Conservation (phyloP, 768 basidiomycete species). For the Agrocybe chaxingu region DNA sequence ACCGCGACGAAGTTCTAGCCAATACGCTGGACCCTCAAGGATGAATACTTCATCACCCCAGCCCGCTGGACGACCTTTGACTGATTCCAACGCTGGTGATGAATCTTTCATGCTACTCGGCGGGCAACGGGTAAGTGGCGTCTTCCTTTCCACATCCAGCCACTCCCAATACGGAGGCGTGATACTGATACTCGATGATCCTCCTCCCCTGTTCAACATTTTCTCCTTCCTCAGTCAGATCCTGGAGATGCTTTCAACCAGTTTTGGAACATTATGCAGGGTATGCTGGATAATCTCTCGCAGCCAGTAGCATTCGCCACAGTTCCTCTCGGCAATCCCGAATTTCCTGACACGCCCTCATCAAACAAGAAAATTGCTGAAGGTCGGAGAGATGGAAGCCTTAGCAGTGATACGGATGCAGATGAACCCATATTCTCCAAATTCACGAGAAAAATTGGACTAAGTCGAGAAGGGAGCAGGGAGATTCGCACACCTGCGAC, state of each 20-base stretch:
- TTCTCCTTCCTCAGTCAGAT: conserved; percentile 50
- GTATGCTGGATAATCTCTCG: conserved; percentile 81
- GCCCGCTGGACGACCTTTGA: conserved; percentile 34
- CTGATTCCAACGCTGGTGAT: conserved; percentile 66
- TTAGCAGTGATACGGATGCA: conserved; percentile 64
- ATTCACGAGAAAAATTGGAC: conserved; percentile 50
- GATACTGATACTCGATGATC: conserved; percentile 2
- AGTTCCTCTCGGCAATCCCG: conserved; percentile 58
- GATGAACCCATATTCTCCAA: conserved; percentile 63
- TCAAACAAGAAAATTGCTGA: conserved; percentile 20
- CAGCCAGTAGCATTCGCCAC: conserved; percentile 84
- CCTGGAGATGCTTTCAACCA: conserved; percentile 85
- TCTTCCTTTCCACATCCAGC: conserved; percentile 5
- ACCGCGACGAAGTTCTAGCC: conserved; percentile 26
- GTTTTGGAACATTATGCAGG: conserved; percentile 88
- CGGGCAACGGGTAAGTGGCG: conserved; percentile 63
- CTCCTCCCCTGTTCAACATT: neutral
- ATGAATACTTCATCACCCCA: conserved; percentile 47
- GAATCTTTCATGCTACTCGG: conserved; percentile 86
- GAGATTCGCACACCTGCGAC: conserved; percentile 3
- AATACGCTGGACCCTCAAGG: conserved; percentile 29
- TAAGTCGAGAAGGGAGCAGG: conserved; percentile 30
- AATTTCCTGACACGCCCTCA: conserved; percentile 24
- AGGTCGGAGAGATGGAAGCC: conserved; percentile 45
- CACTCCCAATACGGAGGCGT: neutral